phyloP scores from a whole-genome alignment of 768 basidiomycete species.

The Pleurotus pulmonarius region DNA sequence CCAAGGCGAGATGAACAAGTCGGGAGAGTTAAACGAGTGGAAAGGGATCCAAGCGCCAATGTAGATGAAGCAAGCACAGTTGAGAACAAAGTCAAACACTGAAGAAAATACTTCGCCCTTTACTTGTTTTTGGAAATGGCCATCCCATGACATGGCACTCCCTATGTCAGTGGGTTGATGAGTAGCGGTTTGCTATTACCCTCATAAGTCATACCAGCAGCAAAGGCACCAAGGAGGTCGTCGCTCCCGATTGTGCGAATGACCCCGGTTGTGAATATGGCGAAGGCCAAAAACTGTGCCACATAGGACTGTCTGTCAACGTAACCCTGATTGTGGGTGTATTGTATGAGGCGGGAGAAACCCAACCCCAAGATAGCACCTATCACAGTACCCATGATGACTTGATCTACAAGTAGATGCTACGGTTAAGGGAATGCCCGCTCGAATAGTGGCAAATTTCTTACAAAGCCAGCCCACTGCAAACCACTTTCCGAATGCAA shows the following conservation, averaged over 20 bases:
- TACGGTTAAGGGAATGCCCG: not conserved
- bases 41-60: constrained; percentile 88
- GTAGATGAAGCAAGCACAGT: constrained; percentile 78
- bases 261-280: constrained; percentile 75
- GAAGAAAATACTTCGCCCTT: constrained; percentile 87
- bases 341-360: constrained; percentile 62
- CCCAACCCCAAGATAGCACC: constrained; percentile 42
- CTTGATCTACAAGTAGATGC: too few species aligned
- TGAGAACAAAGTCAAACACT: constrained; percentile 85
- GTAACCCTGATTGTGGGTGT: constrained; percentile 55
- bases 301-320: constrained; percentile 85
- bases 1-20: constrained; percentile 66
- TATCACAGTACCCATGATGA: constrained; percentile 67
- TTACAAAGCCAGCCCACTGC: constrained; percentile 79
- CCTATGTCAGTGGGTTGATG: constrained; percentile 48
- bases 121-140: constrained; percentile 72
- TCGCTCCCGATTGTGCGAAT: constrained; percentile 80
- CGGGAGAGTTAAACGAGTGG: constrained; percentile 46
- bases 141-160: constrained; percentile 90
- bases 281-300: constrained; percentile 75
- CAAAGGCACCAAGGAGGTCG: constrained; percentile 87
- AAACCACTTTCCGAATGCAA: constrained; percentile 82
- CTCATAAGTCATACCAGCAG: too few species aligned
- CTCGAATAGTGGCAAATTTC: constrained; percentile 20
- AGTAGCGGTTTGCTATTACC: too few species aligned